Evolutionary conservation across 805 yeast species (phyloP).

Genomic region (Ogataea henricii): DNA sequence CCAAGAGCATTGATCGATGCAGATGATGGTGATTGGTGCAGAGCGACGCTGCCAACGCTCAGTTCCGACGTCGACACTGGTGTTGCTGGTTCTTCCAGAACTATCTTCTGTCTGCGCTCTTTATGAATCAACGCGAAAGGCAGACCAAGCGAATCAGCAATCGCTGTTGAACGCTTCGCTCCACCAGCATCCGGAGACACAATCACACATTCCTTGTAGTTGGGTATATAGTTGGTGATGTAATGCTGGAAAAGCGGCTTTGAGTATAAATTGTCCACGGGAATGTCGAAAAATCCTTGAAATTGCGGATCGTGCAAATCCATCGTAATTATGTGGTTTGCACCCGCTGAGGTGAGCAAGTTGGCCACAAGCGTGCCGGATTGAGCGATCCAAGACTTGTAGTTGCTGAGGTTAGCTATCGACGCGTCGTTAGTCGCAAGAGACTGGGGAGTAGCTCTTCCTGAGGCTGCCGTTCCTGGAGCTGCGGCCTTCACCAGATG

Average conservation of each 20-base stretch:
- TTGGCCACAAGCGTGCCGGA: conserved; percentile 91
- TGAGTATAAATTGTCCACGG: conserved; percentile 91
- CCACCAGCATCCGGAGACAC: conserved; percentile 99
- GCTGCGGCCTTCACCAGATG: conserved; percentile 7
- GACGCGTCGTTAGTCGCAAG: conserved; percentile 26
- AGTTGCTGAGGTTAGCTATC: conserved; percentile 53
- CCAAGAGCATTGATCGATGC: conserved; percentile 15
- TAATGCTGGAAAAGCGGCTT: conserved; percentile 86
- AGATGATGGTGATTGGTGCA: conserved; percentile 21
- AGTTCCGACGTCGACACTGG: conserved; percentile 10
- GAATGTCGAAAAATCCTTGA: conserved; percentile 95
- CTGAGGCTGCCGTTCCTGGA: neutral
- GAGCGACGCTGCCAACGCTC: conserved; percentile 18
- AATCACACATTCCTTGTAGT: conserved; percentile 80
- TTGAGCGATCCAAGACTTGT: conserved; percentile 94
- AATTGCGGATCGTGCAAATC: conserved; percentile 97
- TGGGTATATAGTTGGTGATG: conserved; percentile 74
- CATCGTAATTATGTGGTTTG: conserved; percentile 96
- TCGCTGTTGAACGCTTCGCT: conserved; percentile 92
- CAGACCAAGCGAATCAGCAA: conserved; percentile 88
- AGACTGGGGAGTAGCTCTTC: conserved; percentile 14
- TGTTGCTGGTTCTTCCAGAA: conserved; percentile 25
- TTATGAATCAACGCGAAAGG: conserved; percentile 94
- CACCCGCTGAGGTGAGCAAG: conserved; percentile 86
- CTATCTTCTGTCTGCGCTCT: conserved; percentile 65